Evolutionary conservation across 495 filamentous ascomycete species (phyloP).

Genomic region (Podospora tetraspora): DNA sequence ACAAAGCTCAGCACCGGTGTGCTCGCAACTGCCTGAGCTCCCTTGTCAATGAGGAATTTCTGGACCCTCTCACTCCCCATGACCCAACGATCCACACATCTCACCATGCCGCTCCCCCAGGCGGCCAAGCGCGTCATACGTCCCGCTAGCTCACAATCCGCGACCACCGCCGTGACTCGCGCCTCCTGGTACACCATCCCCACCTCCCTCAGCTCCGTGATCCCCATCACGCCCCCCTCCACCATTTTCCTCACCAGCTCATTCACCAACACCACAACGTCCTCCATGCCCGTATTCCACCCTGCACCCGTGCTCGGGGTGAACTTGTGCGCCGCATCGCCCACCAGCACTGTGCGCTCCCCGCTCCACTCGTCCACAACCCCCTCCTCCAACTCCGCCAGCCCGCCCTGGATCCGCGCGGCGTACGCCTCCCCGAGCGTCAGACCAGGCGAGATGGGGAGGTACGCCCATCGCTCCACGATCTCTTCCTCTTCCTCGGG

Average conservation of each 20-base stretch:
- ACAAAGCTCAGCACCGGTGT: slow-evolving; percentile 9
- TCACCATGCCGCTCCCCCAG: slow-evolving; percentile 1
- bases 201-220: background rate
- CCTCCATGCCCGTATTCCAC: slow-evolving; percentile 39
- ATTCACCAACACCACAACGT: slow-evolving; percentile 42
- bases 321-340: slow-evolving; percentile 43
- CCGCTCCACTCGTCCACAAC: slow-evolving; percentile 35
- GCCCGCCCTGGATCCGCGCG: slow-evolving; percentile 13
- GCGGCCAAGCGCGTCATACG: slow-evolving; percentile 6
- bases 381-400: slow-evolving; percentile 37
- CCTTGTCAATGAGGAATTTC: slow-evolving; percentile 1
- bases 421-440: slow-evolving; percentile 34
- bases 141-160: background rate
- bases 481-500: slow-evolving; percentile 31
- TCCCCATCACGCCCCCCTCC: background rate
- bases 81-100: background rate
- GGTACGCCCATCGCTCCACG: slow-evolving; percentile 25
- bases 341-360: slow-evolving; percentile 37
- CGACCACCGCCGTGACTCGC: background rate
- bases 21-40: background rate
- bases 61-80: background rate
- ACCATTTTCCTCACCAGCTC: slow-evolving; percentile 1
- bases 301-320: slow-evolving; percentile 36
- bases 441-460: slow-evolving; percentile 31
- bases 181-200: slow-evolving; percentile 5